Percentiles rank a stretch among this genome's conserved stretches.
Conservation (phyloP, 805 yeast species). For the Teunomyces panamensis region DNA sequence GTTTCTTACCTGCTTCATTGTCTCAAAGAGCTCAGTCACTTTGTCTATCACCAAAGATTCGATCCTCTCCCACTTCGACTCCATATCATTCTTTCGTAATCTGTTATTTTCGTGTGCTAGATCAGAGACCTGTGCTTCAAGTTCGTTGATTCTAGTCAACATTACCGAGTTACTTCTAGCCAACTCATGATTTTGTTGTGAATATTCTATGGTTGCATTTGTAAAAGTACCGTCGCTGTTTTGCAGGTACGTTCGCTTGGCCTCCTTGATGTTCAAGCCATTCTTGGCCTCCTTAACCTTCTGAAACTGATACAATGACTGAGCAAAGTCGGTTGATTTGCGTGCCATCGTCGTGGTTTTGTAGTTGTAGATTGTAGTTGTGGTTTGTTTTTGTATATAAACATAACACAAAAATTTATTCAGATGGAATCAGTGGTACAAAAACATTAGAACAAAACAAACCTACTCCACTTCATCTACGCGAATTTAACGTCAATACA, state of each 20-base stretch:
- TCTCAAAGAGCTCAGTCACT: slow-evolving; percentile 44
- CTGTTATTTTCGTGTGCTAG: slow-evolving; percentile 49
- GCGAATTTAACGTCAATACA: no score
- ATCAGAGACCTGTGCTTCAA: slow-evolving; percentile 51
- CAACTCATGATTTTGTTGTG: slow-evolving; percentile 53
- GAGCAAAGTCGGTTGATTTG: slow-evolving; percentile 15
- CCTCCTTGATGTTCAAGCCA: slow-evolving; percentile 2
- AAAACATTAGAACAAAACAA: not conserved
- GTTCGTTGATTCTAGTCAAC: slow-evolving; percentile 46
- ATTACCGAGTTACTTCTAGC: slow-evolving; percentile 58
- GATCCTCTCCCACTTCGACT: slow-evolving; percentile 33
- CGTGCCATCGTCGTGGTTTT: slow-evolving; percentile 7
- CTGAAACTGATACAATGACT: slow-evolving; percentile 12
- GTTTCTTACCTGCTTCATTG: slow-evolving; percentile 39
- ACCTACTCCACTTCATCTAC: not conserved
- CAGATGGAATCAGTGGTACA: not conserved
- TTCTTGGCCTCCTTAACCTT: not conserved
- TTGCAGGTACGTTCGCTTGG: not conserved
- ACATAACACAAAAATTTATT: not conserved
- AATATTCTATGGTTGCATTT: slow-evolving; percentile 24
- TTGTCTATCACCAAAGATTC: slow-evolving; percentile 41
- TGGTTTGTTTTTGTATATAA: not conserved
- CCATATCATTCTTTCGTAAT: slow-evolving; percentile 34
- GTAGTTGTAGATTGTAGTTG: not conserved
- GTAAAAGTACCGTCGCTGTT: not conserved